Conservation (phyloP, 192 early-diverging fungal species). For the Jimgerdemannia lactiflua region DNA sequence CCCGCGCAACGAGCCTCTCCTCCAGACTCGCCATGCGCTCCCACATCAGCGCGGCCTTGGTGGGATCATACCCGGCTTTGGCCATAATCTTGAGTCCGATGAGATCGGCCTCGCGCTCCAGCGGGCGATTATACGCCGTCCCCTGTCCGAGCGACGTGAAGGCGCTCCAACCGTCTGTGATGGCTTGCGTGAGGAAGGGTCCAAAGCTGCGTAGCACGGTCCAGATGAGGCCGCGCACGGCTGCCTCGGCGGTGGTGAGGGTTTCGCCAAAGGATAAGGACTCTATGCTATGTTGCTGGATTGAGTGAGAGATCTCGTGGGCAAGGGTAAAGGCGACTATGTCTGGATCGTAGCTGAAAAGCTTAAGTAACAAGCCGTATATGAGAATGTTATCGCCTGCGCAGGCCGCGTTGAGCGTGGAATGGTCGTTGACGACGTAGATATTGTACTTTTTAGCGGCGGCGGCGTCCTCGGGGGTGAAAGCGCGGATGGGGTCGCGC, state of each 20-base stretch:
- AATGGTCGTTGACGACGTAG: slow-evolving; percentile 25
- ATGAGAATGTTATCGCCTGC: slow-evolving; percentile 24
- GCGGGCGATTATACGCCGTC: neutral
- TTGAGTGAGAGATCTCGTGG: slow-evolving; percentile 1
- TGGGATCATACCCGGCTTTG: slow-evolving; percentile 40
- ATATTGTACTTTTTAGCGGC: slow-evolving; percentile 14
- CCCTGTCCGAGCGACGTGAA: neutral
- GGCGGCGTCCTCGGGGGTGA: neutral
- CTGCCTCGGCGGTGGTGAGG: neutral
- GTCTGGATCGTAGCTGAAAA: slow-evolving; percentile 21
- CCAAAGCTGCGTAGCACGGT: neutral
- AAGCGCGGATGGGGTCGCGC: slow-evolving; percentile 19
- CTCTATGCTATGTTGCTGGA: neutral
- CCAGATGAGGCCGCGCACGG: neutral
- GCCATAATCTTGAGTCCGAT: slow-evolving; percentile 36
- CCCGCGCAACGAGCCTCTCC: neutral
- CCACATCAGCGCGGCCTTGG: slow-evolving; percentile 37
- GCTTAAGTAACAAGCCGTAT: slow-evolving; percentile 27
- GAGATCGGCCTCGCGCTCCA: slow-evolving; percentile 15
- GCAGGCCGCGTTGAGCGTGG: slow-evolving; percentile 33
- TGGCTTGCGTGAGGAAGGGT: neutral
- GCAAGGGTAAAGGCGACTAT: neutral
- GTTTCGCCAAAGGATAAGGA: neutral
- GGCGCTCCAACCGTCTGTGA: neutral
- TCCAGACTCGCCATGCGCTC: slow-evolving; percentile 24